Conservation (phyloP, 306 rosid species). For the Rosa chinensis region DNA sequence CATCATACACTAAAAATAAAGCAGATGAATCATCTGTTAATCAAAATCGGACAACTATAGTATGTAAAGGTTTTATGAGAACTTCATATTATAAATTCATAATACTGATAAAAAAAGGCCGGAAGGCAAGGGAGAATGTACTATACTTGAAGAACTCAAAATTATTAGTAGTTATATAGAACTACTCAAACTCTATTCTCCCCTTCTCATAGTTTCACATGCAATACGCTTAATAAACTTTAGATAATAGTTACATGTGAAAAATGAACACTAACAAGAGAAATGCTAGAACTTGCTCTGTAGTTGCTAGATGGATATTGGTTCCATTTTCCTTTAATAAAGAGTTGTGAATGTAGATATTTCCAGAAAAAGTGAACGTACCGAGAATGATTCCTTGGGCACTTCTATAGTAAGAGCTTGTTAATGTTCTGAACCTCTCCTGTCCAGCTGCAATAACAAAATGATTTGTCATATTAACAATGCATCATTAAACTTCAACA, state of each 20-base stretch:
- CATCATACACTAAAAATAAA: conserved; percentile 64
- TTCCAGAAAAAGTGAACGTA: conserved; percentile 12
- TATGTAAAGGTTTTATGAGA: background rate
- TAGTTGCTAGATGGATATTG: background rate
- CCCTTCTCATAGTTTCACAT: background rate
- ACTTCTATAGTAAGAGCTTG: conserved; percentile 90
- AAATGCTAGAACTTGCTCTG: background rate
- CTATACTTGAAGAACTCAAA: background rate
- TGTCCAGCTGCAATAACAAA: conserved; percentile 85
- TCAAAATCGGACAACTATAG: background rate
- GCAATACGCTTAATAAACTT: background rate
- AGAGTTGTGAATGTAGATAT: background rate
- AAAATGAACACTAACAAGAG: background rate
- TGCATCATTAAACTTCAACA: background rate
- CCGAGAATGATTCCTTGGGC: conserved; percentile 98
- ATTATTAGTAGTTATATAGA: background rate
- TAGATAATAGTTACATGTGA: background rate
- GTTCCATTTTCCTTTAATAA: background rate
- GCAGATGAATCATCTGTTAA: conserved; percentile 10
- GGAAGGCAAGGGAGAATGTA: background rate
- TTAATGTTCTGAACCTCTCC: conserved; percentile 92
- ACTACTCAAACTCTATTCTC: background rate
- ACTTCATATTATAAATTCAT: background rate
- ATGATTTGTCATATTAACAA: conserved; percentile 1
- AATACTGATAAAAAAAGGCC: background rate